Conservation (phyloP, 2,329 filamentous ascomycete genomes). For the Nemania sp. region DNA sequence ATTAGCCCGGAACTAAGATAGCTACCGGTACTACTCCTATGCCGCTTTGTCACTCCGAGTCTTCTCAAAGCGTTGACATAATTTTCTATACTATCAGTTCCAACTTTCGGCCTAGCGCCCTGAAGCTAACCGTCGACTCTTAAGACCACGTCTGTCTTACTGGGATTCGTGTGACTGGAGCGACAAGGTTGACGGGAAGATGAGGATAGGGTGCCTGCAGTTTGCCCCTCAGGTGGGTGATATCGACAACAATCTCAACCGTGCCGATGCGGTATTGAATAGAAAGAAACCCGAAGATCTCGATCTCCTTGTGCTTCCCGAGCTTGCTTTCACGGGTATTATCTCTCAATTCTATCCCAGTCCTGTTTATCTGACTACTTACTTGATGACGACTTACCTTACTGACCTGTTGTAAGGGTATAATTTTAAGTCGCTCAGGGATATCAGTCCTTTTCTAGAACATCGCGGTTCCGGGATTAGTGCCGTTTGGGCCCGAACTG, state of each 20-base stretch:
- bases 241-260: constrained; percentile 70
- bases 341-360: background rate
- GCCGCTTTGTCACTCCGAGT: no score
- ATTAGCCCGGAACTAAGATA: no score
- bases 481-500: constrained; percentile 71
- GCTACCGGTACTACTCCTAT: no score
- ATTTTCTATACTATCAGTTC: no score
- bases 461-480: constrained; percentile 66
- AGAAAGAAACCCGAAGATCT: constrained; percentile 57
- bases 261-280: constrained; percentile 67
- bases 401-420: constrained; percentile 59
- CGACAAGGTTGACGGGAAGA: constrained; percentile 26
- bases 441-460: constrained; percentile 73
- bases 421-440: constrained; percentile 71
- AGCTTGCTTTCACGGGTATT: constrained; percentile 74
- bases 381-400: no score
- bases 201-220: constrained; percentile 71
- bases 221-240: constrained; percentile 74
- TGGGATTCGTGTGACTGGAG: background rate
- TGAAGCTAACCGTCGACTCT: no score
- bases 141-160: no score
- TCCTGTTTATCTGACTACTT: no score
- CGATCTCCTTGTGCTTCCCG: constrained; percentile 74
- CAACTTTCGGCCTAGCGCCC: no score
- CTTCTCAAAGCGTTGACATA: no score